Conservation (phyloP, 1,284 basidiomycete species). For the Apiotrichum laibachii region DNA sequence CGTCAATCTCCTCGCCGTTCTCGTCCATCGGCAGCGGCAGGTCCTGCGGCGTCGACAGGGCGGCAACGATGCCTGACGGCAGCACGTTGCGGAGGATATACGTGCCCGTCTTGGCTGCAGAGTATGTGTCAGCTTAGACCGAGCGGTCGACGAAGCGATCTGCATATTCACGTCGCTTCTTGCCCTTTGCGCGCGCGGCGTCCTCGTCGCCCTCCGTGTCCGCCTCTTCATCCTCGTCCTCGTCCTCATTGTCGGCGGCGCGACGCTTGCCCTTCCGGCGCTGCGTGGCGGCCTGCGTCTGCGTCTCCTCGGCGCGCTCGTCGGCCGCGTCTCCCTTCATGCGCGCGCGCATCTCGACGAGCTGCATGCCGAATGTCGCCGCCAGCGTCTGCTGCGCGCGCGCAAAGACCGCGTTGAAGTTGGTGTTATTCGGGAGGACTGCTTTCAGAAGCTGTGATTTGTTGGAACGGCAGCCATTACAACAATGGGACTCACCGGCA, state of each 20-base stretch:
- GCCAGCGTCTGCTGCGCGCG: constrained; percentile 35
- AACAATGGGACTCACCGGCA: constrained; percentile 25
- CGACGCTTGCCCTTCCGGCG: constrained; percentile 29
- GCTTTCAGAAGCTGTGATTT: background rate
- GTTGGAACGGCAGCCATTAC: background rate
- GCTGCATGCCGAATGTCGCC: constrained; percentile 43
- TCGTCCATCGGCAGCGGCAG: constrained; percentile 23
- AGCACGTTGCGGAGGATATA: constrained; percentile 46
- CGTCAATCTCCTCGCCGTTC: background rate
- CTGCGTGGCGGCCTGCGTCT: constrained; percentile 18
- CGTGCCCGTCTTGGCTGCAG: constrained; percentile 22
- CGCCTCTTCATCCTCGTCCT: constrained; percentile 29
- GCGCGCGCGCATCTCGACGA: constrained; percentile 39
- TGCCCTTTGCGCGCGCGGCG: constrained; percentile 9
- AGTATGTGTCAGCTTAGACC: constrained; percentile 2
- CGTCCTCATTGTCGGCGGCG: constrained; percentile 19
- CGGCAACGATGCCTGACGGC: constrained; percentile 26
- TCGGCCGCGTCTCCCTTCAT: constrained; percentile 21
- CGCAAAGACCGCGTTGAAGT: constrained; percentile 31
- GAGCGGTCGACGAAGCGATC: no score
- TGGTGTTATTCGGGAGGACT: constrained; percentile 34
- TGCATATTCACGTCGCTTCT: constrained; percentile 15
- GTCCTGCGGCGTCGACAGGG: constrained; percentile 31
- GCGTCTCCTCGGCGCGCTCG: constrained; percentile 7
- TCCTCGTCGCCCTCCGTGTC: constrained; percentile 24